Percentiles rank a stretch among this genome's conserved stretches.
Evolutionary conservation across 2,329 filamentous ascomycete genomes (phyloP).

Genomic region (Calonectria fujianensis): DNA sequence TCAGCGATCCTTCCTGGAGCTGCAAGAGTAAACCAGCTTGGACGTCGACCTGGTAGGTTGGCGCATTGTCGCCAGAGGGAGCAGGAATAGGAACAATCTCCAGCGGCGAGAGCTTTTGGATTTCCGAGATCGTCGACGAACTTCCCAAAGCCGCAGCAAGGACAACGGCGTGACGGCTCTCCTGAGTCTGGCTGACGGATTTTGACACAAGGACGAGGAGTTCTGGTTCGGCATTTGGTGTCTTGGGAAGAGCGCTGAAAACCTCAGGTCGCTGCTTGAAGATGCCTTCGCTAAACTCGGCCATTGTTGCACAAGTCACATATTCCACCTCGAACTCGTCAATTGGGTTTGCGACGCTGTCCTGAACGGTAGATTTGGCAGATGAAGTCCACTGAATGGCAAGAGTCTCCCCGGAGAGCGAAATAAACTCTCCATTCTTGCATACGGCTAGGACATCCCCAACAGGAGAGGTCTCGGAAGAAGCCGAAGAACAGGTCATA

Average conservation of each 20-base stretch:
- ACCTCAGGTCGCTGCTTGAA: slow-evolving; percentile 74
- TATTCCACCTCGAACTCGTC: slow-evolving; percentile 69
- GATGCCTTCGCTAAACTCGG: slow-evolving; percentile 72
- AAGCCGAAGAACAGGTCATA: slow-evolving; percentile 58
- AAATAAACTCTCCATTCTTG: slow-evolving; percentile 76
- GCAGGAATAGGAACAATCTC: slow-evolving; percentile 63
- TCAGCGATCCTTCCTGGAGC: slow-evolving; percentile 71
- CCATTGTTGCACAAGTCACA: slow-evolving; percentile 66
- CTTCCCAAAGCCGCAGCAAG: slow-evolving; percentile 57
- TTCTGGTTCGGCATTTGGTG: slow-evolving; percentile 69
- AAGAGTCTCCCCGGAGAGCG: slow-evolving; percentile 74
- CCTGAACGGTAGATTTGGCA: slow-evolving; percentile 60
- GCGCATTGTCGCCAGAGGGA: slow-evolving; percentile 44
- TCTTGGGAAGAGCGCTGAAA: slow-evolving; percentile 70
- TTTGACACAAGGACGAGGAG: slow-evolving; percentile 72
- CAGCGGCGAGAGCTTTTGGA: slow-evolving; percentile 62
- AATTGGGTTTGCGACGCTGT: slow-evolving; percentile 58
- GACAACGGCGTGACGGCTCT: slow-evolving; percentile 58
- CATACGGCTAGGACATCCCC: slow-evolving; percentile 73
- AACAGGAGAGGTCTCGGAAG: slow-evolving; percentile 52
- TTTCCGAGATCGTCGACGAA: slow-evolving; percentile 51
- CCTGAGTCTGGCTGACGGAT: slow-evolving; percentile 56
- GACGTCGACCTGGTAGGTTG: slow-evolving; percentile 75
- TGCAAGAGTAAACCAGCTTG: slow-evolving; percentile 79
- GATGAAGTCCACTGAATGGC: slow-evolving; percentile 60